These are phyloP conservation scores for Candida mattraensis DNA, from an alignment of 805 yeast genomes.

Conservation along the genomic window DNA sequence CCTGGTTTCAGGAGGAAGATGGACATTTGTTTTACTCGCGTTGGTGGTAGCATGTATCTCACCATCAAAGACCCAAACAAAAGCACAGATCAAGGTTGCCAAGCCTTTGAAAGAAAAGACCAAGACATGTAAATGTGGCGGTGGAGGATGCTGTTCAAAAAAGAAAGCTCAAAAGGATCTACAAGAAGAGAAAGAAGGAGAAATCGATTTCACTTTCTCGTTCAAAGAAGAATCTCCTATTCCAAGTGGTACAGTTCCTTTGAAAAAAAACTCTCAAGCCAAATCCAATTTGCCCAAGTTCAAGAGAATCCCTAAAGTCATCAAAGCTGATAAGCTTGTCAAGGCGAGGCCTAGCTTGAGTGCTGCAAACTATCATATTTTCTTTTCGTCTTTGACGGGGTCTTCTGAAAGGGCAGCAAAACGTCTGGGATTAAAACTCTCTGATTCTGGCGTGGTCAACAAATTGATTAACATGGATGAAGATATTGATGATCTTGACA, in stretches of 20 bases:
- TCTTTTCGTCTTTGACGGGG: conserved; percentile 87
- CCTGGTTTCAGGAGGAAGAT: conserved; percentile 43
- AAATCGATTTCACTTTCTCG: conserved; percentile 13
- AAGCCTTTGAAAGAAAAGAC: background rate
- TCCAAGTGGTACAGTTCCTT: conserved; percentile 8
- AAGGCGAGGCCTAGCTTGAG: conserved; percentile 24
- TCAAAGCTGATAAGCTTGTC: conserved; percentile 34
- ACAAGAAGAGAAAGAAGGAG: conserved; percentile 6
- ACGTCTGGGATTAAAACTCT: conserved; percentile 42
- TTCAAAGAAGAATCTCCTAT: conserved; percentile 3
- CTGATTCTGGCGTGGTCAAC: conserved; percentile 26
- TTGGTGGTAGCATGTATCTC: conserved; percentile 9
- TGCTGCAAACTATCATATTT: conserved; percentile 63
- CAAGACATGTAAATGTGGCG: conserved; percentile 8
- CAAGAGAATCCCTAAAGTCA: conserved; percentile 40
- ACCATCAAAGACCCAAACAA: background rate
- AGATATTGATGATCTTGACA: conserved; percentile 77
- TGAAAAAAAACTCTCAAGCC: conserved; percentile 3
- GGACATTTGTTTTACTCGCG: conserved; percentile 35
- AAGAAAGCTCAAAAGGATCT: background rate
- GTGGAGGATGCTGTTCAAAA: conserved; percentile 4
- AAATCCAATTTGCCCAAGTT: too few relatives aligned
- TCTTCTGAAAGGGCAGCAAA: conserved; percentile 71
- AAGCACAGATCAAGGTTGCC: background rate
- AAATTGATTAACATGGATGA: conserved; percentile 72